Conservation (phyloP, 1,139 yeast species). For the Geotrichum reessii region DNA sequence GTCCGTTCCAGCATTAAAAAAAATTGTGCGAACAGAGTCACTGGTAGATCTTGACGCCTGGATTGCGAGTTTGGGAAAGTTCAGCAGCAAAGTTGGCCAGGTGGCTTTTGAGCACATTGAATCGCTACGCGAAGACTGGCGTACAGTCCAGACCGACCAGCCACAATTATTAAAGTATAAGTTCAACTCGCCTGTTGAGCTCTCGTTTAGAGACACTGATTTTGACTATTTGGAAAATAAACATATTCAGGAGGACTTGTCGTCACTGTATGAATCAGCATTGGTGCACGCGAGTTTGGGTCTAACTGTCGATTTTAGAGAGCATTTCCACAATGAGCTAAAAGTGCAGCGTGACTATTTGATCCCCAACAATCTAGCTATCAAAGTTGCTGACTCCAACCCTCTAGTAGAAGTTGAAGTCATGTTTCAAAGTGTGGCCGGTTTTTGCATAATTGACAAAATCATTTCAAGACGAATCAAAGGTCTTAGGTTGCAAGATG, state of each 20-base stretch:
- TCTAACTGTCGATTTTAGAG: conserved; percentile 53
- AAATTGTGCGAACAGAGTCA: conserved; percentile 73
- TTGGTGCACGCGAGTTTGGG: conserved; percentile 74
- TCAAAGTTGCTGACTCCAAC: conserved; percentile 15
- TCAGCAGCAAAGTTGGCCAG: conserved; percentile 14
- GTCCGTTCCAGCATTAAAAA: conserved; percentile 72
- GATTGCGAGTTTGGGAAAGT: conserved; percentile 24
- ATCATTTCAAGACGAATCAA: conserved; percentile 53
- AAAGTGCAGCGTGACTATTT: conserved; percentile 67
- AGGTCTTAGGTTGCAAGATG: conserved; percentile 37
- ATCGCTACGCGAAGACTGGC: conserved; percentile 57
- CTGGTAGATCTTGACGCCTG: conserved; percentile 67
- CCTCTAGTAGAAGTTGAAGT: conserved; percentile 25
- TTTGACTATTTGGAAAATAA: conserved; percentile 39
- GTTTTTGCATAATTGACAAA: conserved; percentile 73
- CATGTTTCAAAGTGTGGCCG: conserved; percentile 54
- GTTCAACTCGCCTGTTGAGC: conserved; percentile 81
- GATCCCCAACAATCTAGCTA: conserved; percentile 43
- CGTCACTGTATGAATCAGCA: conserved; percentile 74
- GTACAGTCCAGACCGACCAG: conserved; percentile 37
- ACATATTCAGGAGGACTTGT: conserved; percentile 49
- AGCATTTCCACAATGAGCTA: conserved; percentile 67
- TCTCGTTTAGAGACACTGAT: conserved; percentile 57
- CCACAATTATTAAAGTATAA: conserved; percentile 53
- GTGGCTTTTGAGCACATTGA: conserved; percentile 55